Base-by-base conservation (phyloP, 345 rosid species). In the Euclidium syriacum region DNA sequence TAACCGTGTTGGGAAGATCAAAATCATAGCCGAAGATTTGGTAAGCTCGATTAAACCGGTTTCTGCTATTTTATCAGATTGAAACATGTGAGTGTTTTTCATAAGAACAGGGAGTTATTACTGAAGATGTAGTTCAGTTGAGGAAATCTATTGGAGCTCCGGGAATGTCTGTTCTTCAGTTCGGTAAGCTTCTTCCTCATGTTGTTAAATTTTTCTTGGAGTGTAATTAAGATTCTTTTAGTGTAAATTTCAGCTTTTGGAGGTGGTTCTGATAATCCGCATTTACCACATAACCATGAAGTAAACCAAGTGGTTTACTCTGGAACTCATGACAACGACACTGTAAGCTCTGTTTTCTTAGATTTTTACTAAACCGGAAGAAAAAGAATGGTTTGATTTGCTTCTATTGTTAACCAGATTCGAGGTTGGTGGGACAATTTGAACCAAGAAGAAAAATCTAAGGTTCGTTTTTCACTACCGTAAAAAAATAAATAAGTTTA, bases 261-360 rank as follows among this genome's bases (percentile, higher is more conserved):
- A 50, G 78, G 91, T 9, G 85, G 83, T 19, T 81, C 96, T 8
- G 75, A 72, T 18, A 92, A 87, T 72, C 96, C 98, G 62, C 98
- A 92, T 79, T 75, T 89, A 78, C 97, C 94, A 54, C 98, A 92
- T 58, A 89, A 92, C 68, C 96, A 92, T 39, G 96, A 89, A 78
- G 47, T 56, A 26, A 89, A 89, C 77, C 97, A 89, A 80, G 96
- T 92, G 71, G 91, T 87, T 17, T 92, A 92, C 80, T 82, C 95
- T n/a, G 98, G 97, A 71, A 92, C 98, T 25, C 98, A 89, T 75
- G 98, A 92, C 65, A 89, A 92, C 60, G 98, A 92, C 71, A 89
- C 97, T 62, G 96, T 92, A 79, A 68, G 67, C 43, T 44, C 6
- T 27, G 7, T 33, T 16, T 30, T 42, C 48, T 24, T 16, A 36